Percentiles rank a stretch among this genome's conserved stretches.
Conservation (phyloP, 1,284 basidiomycete genomes). For the Sanguinoderma infundibulare region DNA sequence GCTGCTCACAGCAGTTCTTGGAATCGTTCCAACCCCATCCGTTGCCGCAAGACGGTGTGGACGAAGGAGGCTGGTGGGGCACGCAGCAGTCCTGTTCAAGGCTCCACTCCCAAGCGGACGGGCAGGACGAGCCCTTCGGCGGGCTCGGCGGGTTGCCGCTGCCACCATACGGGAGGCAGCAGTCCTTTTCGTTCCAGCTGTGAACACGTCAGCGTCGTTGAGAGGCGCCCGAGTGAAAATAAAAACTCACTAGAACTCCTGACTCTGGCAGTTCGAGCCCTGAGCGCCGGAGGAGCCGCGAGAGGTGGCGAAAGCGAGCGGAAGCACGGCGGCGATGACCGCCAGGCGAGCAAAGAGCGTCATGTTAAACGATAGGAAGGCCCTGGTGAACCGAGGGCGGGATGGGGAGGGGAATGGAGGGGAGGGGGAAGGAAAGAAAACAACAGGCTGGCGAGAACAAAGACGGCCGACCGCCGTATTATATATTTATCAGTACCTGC, state of each 20-base stretch:
- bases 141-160: constrained; percentile 44
- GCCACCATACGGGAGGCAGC: constrained; percentile 57
- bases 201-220: neutral
- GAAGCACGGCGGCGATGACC: constrained; percentile 33
- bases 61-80: constrained; percentile 35
- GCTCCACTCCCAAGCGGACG: constrained; percentile 38
- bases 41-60: constrained; percentile 45
- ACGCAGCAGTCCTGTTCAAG: constrained; percentile 49
- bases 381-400: constrained; percentile 29
- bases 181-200: constrained; percentile 49
- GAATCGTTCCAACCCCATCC: constrained; percentile 44
- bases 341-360: constrained; percentile 33
- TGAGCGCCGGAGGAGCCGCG: neutral
- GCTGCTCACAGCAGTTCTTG: neutral
- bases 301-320: constrained; percentile 31
- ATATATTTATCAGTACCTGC: constrained; percentile 22
- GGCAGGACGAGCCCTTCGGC: constrained; percentile 52
- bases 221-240: neutral
- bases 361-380: constrained; percentile 36
- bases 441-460: constrained; percentile 29
- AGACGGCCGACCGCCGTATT: constrained; percentile 10
- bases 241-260: constrained; percentile 33
- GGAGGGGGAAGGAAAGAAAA: constrained; percentile 21
- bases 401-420: constrained; percentile 18
- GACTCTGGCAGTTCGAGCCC: constrained; percentile 13